phyloP scores from a whole-genome alignment of 2,329 filamentous ascomycete genomes.

The Waltergamsia citrina region DNA sequence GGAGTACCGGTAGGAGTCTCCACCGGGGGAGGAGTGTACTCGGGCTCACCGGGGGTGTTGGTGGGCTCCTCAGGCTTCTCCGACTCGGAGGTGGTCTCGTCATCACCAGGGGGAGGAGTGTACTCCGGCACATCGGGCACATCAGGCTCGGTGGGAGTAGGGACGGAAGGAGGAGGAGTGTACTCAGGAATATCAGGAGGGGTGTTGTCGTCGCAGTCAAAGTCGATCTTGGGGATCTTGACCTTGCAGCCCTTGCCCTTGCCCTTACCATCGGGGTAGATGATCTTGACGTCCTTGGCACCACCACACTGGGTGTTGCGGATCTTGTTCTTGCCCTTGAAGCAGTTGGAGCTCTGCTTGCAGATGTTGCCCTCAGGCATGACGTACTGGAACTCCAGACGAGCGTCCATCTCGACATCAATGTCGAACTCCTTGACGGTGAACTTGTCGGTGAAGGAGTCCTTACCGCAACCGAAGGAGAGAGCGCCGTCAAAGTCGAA shows the following conservation, averaged over 20 bases:
- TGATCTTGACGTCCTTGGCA: conserved; percentile 70
- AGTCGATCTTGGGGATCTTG: conserved; percentile 64
- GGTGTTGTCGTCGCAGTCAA: conserved; percentile 50
- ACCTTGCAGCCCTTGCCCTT: conserved; percentile 56
- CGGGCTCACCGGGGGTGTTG: not conserved
- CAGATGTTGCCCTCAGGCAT: conserved; percentile 78
- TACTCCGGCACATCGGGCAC: too few relatives aligned
- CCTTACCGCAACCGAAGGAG: conserved; percentile 43
- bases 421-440: conserved; percentile 70
- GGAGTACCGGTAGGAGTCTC: conserved; percentile 5
- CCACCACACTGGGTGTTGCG: conserved; percentile 80
- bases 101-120: too few relatives aligned
- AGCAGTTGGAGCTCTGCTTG: conserved; percentile 67
- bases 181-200: too few relatives aligned
- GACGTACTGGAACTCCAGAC: conserved; percentile 76
- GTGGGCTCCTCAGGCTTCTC: too few relatives aligned
- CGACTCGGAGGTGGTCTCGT: not conserved
- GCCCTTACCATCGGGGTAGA: conserved; percentile 50
- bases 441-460: conserved; percentile 33
- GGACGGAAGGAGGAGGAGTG: not conserved
- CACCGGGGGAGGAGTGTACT: not conserved
- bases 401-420: conserved; percentile 62
- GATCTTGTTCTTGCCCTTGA: conserved; percentile 25
- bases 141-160: conserved; percentile 1
- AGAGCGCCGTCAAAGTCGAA: conserved; percentile 37